Percentiles rank a stretch among this genome's conserved stretches.
These are phyloP conservation scores for Jacaranda mimosifolia DNA, from an alignment of 257 asterid species.

Conservation along the genomic window DNA sequence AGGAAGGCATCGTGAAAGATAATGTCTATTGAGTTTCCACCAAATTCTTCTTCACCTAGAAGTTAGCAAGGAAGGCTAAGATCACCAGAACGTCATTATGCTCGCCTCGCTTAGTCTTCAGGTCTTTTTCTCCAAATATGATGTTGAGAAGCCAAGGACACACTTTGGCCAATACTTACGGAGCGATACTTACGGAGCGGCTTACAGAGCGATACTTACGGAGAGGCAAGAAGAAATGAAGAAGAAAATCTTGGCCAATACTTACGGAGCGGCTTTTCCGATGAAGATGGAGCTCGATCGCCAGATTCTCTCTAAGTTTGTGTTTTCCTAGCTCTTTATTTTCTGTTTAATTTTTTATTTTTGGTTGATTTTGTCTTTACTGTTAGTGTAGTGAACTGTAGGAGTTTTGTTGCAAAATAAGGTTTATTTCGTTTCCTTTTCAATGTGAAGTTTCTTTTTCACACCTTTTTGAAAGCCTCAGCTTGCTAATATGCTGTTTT, in stretches of 20 bases:
- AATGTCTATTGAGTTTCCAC: no score
- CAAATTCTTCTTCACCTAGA: no score
- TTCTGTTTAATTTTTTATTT: background rate
- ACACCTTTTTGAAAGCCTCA: background rate
- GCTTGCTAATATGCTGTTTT: background rate
- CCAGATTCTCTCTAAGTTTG: slow-evolving; percentile 69
- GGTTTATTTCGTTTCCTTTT: background rate
- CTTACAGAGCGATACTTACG: no score
- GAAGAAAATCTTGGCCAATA: slow-evolving; percentile 52
- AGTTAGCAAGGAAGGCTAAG: no score
- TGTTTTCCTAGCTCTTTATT: slow-evolving; percentile 21
- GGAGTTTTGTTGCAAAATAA: slow-evolving; percentile 21
- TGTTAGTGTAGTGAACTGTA: slow-evolving; percentile 2
- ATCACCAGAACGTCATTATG: no score
- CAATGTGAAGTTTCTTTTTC: background rate
- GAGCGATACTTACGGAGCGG: no score
- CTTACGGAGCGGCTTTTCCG: slow-evolving; percentile 77
- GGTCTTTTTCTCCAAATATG: no score
- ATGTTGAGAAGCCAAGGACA: no score
- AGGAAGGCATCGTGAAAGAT: no score
- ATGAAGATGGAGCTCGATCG: slow-evolving; percentile 81
- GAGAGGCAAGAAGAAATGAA: slow-evolving; percentile 56
- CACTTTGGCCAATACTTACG: no score
- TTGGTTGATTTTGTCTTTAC: slow-evolving; percentile 20
- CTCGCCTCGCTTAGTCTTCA: no score